Base-by-base conservation (phyloP, 148 eudicot species). In the Silene uniflora region DNA sequence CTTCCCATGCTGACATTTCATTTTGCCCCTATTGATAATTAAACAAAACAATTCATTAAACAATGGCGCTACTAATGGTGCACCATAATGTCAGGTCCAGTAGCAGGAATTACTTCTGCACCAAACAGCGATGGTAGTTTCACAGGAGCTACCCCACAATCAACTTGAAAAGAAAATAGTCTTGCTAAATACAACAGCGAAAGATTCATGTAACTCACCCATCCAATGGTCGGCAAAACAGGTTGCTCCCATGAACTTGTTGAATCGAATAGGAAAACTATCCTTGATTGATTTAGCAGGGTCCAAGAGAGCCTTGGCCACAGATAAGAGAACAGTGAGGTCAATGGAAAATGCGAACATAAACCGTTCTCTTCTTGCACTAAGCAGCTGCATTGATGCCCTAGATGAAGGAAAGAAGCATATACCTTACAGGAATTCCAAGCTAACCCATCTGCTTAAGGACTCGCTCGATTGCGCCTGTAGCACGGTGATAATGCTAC, bases 351-450 rank as follows among this genome's bases (percentile, higher is more conserved):
- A 96, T 25, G 98, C 98, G 23, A 93, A 93, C 79, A 90, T 89
- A 61, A 90, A 93, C 73, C 83, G 84, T 14, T 93, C 98, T 71
- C 91, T 93, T 19, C 90, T 93, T 65, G 93, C 98, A 60, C 86
- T 93, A 44, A 93, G 98, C 84, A 93, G 98, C 80, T 93, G 96
- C 85, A 93, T 93, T 4, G 90, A 93, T 83, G 91, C 96, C 39
- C 87, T 93, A 72, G 98, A 90, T 4, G 96, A 90, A 86, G 96
- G 96, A 67, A 93, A 90, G 86, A 93, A 89, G 82, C 98, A 92
- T 78, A 91, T 90, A 65, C 98, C 98, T 7, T 92, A 86, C 72
- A 86, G 98, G 66, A 92, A 92, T 71, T 92, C 98, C 58, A 92
- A 92, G 83, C 96, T 92, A 83, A 93, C 98, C 19, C 98, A 93